Evolutionary conservation across 169 alveolate species (phyloP).

Genomic region (Babesia bovis): DNA sequence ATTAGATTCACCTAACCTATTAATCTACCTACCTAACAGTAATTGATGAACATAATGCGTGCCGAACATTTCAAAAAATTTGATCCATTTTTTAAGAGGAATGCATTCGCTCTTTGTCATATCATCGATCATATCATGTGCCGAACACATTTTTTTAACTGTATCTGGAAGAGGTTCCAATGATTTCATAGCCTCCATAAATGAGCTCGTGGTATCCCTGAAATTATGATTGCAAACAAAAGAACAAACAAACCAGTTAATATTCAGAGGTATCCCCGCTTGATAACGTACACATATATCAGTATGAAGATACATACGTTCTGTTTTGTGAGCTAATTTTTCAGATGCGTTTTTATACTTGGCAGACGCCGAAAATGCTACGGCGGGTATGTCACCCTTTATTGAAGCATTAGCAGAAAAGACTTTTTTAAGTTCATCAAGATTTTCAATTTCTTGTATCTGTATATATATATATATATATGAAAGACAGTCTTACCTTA

Average conservation of each 20-base stretch:
- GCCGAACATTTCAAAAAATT: slow-evolving; percentile 58
- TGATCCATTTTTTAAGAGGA: slow-evolving; percentile 53
- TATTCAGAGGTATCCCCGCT: slow-evolving; percentile 64
- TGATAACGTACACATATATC: slow-evolving; percentile 61
- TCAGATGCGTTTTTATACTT: slow-evolving; percentile 43
- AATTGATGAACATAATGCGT: slow-evolving; percentile 64
- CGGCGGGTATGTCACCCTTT: slow-evolving; percentile 55
- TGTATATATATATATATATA: not conserved
- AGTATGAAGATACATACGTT: slow-evolving; percentile 36
- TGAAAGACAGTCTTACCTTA: slow-evolving; percentile 11
- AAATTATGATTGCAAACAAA: not conserved
- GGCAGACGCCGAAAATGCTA: slow-evolving; percentile 62
- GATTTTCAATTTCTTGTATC: slow-evolving; percentile 48
- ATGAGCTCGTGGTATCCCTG: slow-evolving; percentile 48
- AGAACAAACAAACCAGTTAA: slow-evolving; percentile 40
- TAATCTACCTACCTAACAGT: slow-evolving; percentile 36
- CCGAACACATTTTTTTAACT: slow-evolving; percentile 24
- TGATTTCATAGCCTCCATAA: slow-evolving; percentile 16
- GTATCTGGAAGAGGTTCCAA: slow-evolving; percentile 22
- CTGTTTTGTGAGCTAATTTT: slow-evolving; percentile 37
- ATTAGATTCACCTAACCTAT: not conserved
- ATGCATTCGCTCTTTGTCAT: slow-evolving; percentile 27
- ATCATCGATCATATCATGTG: slow-evolving; percentile 5
- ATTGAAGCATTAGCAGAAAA: slow-evolving; percentile 59
- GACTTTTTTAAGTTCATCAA: slow-evolving; percentile 59